Evolutionary conservation across 2,329 filamentous ascomycete species (phyloP).

Genomic region (Tolypocladium nubicola): DNA sequence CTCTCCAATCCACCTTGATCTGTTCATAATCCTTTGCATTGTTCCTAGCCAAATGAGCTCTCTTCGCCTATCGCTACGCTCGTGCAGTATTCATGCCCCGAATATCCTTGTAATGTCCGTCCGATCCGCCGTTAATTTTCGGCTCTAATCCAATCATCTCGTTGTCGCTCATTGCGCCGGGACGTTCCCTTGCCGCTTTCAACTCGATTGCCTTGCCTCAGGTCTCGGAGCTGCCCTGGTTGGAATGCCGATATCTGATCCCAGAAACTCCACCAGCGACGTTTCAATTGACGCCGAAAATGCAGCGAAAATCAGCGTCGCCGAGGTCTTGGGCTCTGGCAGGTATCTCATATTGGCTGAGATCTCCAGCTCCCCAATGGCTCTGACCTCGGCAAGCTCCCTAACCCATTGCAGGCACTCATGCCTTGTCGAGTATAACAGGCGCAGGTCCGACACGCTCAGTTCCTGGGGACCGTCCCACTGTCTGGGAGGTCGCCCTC

Average conservation of each 20-base stretch:
- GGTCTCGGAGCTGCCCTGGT: conserved; percentile 3
- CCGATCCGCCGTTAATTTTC: neutral
- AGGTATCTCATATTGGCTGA: conserved; percentile 42
- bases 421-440: conserved; percentile 31
- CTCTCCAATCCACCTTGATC: neutral
- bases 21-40: too few relatives aligned
- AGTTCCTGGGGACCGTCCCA: conserved; percentile 40
- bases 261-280: conserved; percentile 42
- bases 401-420: conserved; percentile 47
- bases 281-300: conserved; percentile 50
- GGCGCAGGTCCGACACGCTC: conserved; percentile 33
- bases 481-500: conserved; percentile 37
- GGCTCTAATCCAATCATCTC: neutral
- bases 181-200: neutral
- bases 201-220: conserved; percentile 1
- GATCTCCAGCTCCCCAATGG: conserved; percentile 39
- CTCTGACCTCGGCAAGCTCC: conserved; percentile 39
- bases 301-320: conserved; percentile 46
- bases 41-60: too few relatives aligned
- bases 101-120: neutral
- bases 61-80: neutral
- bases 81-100: neutral
- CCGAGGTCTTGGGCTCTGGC: conserved; percentile 38
- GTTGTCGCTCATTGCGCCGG: neutral
- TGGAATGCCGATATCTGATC: conserved; percentile 15